Base-by-base conservation (phyloP, 768 basidiomycete species). In the Strobilomyces confusus region DNA sequence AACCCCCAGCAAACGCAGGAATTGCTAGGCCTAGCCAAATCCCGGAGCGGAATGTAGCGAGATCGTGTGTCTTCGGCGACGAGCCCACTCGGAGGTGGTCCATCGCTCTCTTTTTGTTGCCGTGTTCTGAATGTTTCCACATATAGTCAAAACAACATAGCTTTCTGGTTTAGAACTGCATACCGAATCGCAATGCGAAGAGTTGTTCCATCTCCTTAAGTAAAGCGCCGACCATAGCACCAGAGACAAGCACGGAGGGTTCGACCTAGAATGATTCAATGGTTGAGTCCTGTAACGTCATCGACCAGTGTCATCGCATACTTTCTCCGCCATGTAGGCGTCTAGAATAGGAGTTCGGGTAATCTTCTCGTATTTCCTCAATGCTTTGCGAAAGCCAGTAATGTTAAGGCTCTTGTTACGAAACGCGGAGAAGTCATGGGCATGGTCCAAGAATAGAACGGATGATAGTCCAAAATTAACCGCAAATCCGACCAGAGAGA, bases 291-390 rank as follows among this genome's bases (percentile, higher is more conserved):
- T 20, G 9, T 9, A 36, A 25, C 26, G 37, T 29, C 17, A 26
- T 33, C 4, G 4, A 46, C 15, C 37, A 41, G 9, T 3, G 1
- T 20, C 20, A 17, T 11, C 22, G 9, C 59, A 3, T 63, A 88
- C 90, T 71, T 84, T 87, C 65, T 94, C 90, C 34, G 76, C 72
- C 76, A 88, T 93, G 65, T 95, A 98, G 37, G 85, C 77, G 23
- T 84, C 77, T 65, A 89, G 82, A 20, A 82, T 84, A 13, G 80
- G 76, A 32, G 89, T 86, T 68, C 78, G 83, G 14, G 92, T 87
- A 5, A 79, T 71, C 66, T 91, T 94, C 63, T 87, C 88, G 57
- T 90, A 93, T 67, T 92, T 93, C 71, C 88, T 92, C 52, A 93
- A 66, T 0, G 84, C 85, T 66, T 93, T 93, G 25, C 89, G 77